phyloP scores from a whole-genome alignment of 2,329 filamentous ascomycete genomes.

The Fusarium avenaceum region DNA sequence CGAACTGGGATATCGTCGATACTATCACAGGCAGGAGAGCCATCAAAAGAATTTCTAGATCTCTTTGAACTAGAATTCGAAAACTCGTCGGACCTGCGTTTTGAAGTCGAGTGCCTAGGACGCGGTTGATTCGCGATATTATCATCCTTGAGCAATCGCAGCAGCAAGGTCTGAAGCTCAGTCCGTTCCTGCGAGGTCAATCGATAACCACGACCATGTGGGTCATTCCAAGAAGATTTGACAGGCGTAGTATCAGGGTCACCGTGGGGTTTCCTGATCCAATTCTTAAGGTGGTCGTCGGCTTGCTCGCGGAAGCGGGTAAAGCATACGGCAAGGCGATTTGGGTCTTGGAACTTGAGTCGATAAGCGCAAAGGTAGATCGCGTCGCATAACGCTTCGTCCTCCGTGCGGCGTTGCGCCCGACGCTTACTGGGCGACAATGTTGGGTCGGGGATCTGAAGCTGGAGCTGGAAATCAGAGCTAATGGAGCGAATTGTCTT shows the following conservation, averaged over 20 bases:
- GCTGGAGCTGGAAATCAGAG: constrained; percentile 45
- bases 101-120: constrained; percentile 24
- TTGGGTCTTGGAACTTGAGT: constrained; percentile 41
- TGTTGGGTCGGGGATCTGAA: constrained; percentile 42
- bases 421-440: constrained; percentile 48
- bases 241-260: constrained; percentile 39
- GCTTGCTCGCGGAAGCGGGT: constrained; percentile 46
- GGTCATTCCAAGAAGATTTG: constrained; percentile 32
- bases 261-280: constrained; percentile 40
- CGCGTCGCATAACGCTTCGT: constrained; percentile 40
- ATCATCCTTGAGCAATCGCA: constrained; percentile 34
- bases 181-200: constrained; percentile 41
- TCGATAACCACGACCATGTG: constrained; percentile 41
- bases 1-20: constrained; percentile 45
- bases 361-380: constrained; percentile 45
- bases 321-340: constrained; percentile 39
- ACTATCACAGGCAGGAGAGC: constrained; percentile 7
- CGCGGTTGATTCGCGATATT: constrained; percentile 24
- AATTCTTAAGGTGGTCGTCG: constrained; percentile 33
- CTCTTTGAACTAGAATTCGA: constrained; percentile 35
- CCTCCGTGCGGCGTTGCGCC: constrained; percentile 37
- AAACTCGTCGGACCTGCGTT: constrained; percentile 45
- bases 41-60: constrained; percentile 31
- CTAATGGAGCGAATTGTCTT: constrained; percentile 48
- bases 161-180: constrained; percentile 46